A percentile compares a stretch with the other conserved stretches of the same genome.
phyloP scores from a whole-genome alignment of 805 yeast genomes.

The Wickerhamomyces hampshirensis region DNA sequence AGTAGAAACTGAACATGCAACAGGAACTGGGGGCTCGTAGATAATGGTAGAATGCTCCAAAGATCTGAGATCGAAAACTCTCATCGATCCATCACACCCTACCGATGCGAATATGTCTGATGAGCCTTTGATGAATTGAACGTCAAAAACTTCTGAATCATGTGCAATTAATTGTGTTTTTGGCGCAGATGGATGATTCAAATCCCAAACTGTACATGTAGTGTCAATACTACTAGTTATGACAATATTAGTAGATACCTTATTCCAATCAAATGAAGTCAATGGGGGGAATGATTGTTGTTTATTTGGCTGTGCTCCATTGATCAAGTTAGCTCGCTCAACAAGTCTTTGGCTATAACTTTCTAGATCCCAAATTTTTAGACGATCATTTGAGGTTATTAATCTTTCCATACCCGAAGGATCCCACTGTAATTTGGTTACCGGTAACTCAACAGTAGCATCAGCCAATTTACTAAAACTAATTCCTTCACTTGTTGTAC shows the following conservation, averaged over 20 bases:
- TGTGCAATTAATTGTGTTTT: conserved; percentile 95
- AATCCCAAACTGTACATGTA: conserved; percentile 96
- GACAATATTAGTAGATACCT: conserved; percentile 58
- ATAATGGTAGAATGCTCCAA: conserved; percentile 93
- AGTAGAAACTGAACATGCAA: conserved; percentile 2
- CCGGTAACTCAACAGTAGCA: conserved; percentile 56
- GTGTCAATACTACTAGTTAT: conserved; percentile 92
- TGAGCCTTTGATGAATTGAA: conserved; percentile 70
- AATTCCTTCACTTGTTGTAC: conserved; percentile 26
- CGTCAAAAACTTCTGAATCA: conserved; percentile 93
- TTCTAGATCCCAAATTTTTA: conserved; percentile 57
- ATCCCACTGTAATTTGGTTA: conserved; percentile 74
- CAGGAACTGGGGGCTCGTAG: conserved; percentile 62
- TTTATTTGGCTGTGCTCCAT: conserved; percentile 34
- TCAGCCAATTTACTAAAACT: conserved; percentile 48
- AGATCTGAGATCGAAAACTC: conserved; percentile 85
- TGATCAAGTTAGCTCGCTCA: conserved; percentile 37
- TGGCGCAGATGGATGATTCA: conserved; percentile 57
- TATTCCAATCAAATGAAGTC: conserved; percentile 93
- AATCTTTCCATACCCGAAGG: conserved; percentile 41
- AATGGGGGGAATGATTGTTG: conserved; percentile 64
- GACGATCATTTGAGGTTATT: conserved; percentile 68
- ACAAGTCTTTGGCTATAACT: conserved; percentile 26
- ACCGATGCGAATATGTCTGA: conserved; percentile 83
- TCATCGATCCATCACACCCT: conserved; percentile 91